These are phyloP conservation scores for Viola pubescens DNA, from an alignment of 441 rosid species.

Conservation along the genomic window DNA sequence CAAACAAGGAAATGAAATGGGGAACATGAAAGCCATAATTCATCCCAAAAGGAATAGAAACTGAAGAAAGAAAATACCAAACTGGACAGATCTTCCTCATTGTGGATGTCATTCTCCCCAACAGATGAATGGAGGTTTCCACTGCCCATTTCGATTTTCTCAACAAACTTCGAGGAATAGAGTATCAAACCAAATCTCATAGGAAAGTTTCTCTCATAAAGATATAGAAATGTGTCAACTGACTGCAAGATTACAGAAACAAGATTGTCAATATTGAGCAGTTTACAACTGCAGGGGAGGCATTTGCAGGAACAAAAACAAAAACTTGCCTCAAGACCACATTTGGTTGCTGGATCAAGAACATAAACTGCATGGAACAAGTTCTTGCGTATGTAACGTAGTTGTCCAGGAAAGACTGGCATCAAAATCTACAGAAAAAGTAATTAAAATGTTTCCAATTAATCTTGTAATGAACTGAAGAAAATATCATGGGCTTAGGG, in stretches of 20 bases:
- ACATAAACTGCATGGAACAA: slow-evolving; percentile 91
- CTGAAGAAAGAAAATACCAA: slow-evolving; percentile 53
- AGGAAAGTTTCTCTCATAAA: slow-evolving; percentile 78
- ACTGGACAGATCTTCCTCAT: slow-evolving; percentile 73
- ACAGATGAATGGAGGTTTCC: slow-evolving; percentile 40
- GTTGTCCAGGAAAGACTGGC: slow-evolving; percentile 98
- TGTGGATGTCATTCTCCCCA: slow-evolving; percentile 35
- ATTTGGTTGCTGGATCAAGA: slow-evolving; percentile 82
- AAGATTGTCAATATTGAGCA: slow-evolving; percentile 11
- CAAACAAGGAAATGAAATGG: not conserved
- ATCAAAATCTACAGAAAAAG: slow-evolving; percentile 70
- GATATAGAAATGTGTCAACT: slow-evolving; percentile 60
- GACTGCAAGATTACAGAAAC: slow-evolving; percentile 55
- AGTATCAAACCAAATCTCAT: slow-evolving; percentile 92
- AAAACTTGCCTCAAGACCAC: slow-evolving; percentile 89
- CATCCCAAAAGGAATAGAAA: slow-evolving; percentile 5
- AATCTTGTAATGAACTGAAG: not conserved
- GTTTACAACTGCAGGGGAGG: not conserved
- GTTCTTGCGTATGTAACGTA: slow-evolving; percentile 94
- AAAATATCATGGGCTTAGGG: slow-evolving; percentile 20
- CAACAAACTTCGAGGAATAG: slow-evolving; percentile 65
- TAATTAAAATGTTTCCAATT: slow-evolving; percentile 1
- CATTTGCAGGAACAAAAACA: not conserved
- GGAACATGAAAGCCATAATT: slow-evolving; percentile 7
- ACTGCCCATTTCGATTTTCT: slow-evolving; percentile 33